Conservation (phyloP, 1,139 yeast species). For the Kodamaea plutei region DNA sequence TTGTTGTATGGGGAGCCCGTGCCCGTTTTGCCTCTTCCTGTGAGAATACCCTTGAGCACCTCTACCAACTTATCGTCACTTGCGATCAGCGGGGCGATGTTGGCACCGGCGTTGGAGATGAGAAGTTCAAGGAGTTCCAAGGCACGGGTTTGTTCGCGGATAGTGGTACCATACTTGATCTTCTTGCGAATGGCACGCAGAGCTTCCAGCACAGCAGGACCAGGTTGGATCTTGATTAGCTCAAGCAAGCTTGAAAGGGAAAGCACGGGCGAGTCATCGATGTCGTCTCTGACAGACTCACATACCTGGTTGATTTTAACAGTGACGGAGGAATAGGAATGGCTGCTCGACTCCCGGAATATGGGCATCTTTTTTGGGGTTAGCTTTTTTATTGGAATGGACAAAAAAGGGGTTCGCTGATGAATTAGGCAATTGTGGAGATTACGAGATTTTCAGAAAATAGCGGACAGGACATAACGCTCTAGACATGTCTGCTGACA, state of each 20-base stretch:
- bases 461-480: too few relatives aligned
- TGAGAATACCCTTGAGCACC: constrained; percentile 50
- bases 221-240: constrained; percentile 36
- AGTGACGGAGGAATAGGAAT: constrained; percentile 44
- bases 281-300: constrained; percentile 30
- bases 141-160: constrained; percentile 60
- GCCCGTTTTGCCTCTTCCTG: constrained; percentile 34
- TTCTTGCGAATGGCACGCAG: constrained; percentile 88
- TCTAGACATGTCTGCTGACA: too few relatives aligned
- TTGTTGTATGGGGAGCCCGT: constrained; percentile 39
- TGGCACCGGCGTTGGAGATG: constrained; percentile 67
- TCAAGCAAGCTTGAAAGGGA: constrained; percentile 36
- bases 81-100: constrained; percentile 49
- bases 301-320: constrained; percentile 46
- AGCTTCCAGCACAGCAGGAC: constrained; percentile 64
- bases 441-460: too few relatives aligned
- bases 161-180: constrained; percentile 71
- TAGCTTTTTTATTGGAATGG: not conserved
- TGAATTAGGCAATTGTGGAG: too few relatives aligned
- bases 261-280: constrained; percentile 29
- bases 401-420: too few relatives aligned
- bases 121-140: constrained; percentile 68
- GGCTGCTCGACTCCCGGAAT: constrained; percentile 36
- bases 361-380: too few relatives aligned
- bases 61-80: constrained; percentile 70